Conservation (phyloP, 2,329 filamentous ascomycete genomes). For the Graphium sp. region DNA sequence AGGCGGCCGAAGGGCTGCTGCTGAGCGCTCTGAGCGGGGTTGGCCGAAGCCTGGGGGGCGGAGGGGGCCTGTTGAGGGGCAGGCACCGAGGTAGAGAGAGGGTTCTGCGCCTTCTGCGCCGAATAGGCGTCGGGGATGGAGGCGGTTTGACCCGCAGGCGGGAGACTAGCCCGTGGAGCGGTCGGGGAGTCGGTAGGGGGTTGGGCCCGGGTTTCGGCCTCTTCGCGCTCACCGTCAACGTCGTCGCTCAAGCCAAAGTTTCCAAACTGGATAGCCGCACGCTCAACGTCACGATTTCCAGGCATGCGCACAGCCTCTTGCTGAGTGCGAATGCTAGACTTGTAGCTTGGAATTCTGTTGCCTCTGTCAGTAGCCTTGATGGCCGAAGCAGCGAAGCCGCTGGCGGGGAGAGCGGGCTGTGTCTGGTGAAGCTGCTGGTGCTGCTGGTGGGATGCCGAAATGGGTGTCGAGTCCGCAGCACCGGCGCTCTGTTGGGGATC, state of each 20-base stretch:
- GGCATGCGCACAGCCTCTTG: constrained; percentile 98
- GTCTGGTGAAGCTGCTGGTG: constrained; percentile 45
- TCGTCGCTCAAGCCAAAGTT: constrained; percentile 87
- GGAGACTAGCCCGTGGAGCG: constrained; percentile 71
- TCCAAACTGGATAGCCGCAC: constrained; percentile 87
- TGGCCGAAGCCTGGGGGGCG: constrained; percentile 7
- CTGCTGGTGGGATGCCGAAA: constrained; percentile 40
- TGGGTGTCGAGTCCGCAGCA: constrained; percentile 47
- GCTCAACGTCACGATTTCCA: constrained; percentile 85
- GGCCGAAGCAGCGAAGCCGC: constrained; percentile 62
- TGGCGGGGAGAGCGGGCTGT: constrained; percentile 34
- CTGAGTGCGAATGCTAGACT: constrained; percentile 79
- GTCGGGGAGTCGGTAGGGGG: constrained; percentile 87
- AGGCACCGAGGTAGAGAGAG: constrained; percentile 19
- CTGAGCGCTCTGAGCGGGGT: constrained; percentile 36
- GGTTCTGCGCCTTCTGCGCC: constrained; percentile 34
- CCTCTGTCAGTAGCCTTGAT: no score
- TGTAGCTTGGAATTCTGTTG: constrained; percentile 28
- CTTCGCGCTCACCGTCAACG: constrained; percentile 86
- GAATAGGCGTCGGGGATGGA: constrained; percentile 37
- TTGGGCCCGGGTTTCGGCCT: constrained; percentile 85
- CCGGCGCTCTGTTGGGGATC: constrained; percentile 47
- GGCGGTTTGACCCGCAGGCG: constrained; percentile 46
- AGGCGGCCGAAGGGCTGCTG: constrained; percentile 52
- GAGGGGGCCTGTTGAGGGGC: constrained; percentile 10